Evolutionary conservation across 192 early-diverging fungal genomes (phyloP).

Genomic region (Entomortierella chlamydospora): DNA sequence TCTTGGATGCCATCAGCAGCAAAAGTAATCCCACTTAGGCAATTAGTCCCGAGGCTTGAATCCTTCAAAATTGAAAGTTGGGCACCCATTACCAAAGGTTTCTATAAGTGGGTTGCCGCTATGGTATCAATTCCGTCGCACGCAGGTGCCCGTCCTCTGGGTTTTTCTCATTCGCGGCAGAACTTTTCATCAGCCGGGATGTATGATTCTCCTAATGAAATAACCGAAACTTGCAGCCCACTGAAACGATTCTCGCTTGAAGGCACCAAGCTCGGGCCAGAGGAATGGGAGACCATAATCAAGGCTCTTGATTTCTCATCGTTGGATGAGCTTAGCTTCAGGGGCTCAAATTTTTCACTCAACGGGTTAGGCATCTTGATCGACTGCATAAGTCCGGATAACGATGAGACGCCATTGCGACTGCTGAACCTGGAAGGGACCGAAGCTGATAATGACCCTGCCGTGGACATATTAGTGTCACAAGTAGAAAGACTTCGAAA

Average conservation of each 20-base stretch:
- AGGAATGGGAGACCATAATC: neutral
- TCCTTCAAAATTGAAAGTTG: too few relatives aligned
- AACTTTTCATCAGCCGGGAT: neutral
- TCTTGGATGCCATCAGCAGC: too few relatives aligned
- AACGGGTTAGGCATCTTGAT: neutral
- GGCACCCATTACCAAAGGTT: too few relatives aligned
- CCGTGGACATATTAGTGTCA: too few relatives aligned
- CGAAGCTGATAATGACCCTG: too few relatives aligned
- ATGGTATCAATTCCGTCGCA: neutral
- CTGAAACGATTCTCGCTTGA: neutral
- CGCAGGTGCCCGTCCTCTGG: too few relatives aligned
- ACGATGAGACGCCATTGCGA: too few relatives aligned
- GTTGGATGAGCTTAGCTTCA: neutral
- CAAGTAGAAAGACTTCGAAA: too few relatives aligned
- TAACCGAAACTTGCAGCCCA: neutral
- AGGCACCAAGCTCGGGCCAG: neutral
- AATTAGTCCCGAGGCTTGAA: too few relatives aligned
- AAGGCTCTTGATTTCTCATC: neutral
- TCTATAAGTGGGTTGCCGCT: too few relatives aligned
- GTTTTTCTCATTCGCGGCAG: neutral
- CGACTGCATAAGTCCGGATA: neutral
- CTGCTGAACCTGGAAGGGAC: too few relatives aligned
- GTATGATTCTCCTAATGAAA: neutral
- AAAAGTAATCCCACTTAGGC: neutral
- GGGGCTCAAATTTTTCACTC: neutral